These are phyloP conservation scores for Rutidosis leptorrhynchoides DNA, from an alignment of 129 eudicot genomes.

Conservation along the genomic window DNA sequence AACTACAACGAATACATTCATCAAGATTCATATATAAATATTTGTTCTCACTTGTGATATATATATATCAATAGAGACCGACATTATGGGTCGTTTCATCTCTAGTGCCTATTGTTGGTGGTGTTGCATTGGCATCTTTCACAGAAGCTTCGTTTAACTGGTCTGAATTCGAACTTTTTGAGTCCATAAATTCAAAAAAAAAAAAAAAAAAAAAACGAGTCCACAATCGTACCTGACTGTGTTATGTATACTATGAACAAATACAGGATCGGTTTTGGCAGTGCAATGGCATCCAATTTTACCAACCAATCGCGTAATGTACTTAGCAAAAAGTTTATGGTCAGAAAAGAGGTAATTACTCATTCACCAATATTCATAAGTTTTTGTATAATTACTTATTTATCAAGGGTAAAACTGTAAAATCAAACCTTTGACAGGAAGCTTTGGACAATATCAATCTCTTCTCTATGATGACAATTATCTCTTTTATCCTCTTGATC, in stretches of 20 bases:
- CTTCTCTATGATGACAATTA: conserved; percentile 67
- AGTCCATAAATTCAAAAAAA: not conserved
- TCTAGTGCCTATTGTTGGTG: conserved; percentile 86
- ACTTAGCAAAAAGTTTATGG: conserved; percentile 81
- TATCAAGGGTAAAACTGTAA: not conserved
- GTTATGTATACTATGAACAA: conserved; percentile 1
- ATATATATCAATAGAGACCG: conserved; percentile 53
- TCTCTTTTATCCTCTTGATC: conserved; percentile 52
- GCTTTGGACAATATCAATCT: conserved; percentile 85
- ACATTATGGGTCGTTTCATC: conserved; percentile 68
- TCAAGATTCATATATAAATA: not conserved
- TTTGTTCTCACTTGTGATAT: conserved; percentile 16
- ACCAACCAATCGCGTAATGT: conserved; percentile 93
- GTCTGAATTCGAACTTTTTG: conserved; percentile 29
- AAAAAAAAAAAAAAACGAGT: not conserved
- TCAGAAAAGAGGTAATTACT: conserved; percentile 55
- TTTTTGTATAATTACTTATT: not conserved
- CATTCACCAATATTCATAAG: not conserved
- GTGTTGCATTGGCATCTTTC: conserved; percentile 90
- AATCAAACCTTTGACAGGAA: conserved; percentile 47
- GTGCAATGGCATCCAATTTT: conserved; percentile 94
- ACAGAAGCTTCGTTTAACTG: conserved; percentile 91
- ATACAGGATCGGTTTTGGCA: conserved; percentile 92
- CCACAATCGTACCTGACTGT: conserved; percentile 1
- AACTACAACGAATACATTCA: too few relatives aligned